Base-by-base conservation (phyloP, 164 flowering plant species). In the Nymphaea colorata region DNA sequence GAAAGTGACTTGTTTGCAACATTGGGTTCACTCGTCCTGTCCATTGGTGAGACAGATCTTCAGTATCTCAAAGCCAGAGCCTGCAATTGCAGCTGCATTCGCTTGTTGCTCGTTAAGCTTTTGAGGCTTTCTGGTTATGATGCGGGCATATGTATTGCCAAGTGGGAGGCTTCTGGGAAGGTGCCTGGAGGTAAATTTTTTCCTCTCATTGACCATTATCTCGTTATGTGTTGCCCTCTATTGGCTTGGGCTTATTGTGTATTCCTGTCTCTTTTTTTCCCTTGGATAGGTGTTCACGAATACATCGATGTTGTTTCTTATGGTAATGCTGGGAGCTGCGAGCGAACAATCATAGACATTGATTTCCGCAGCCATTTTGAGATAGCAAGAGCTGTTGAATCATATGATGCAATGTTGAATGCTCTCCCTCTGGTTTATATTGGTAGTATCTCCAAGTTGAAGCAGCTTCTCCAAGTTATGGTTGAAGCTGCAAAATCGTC, bases 351-450 rank as follows among this genome's bases (percentile, higher is more conserved):
- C 5, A 80, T 93, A 67, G 96, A 93, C 67, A 78, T 90, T 15
- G 96, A 93, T 72, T 93, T 93, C 71, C 78, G 80, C 62, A 93
- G 98, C 79, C 96, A 93, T 74, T 93, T 93, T 75, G 98, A 93
- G 76, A 93, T 93, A 68, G 98, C 98, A 45, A 82, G 98, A 77
- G 92, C 98, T 44, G 88, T 89, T 7, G 80, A 83, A 16, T 88
- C 94, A n/a, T 93, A 93, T 60, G 84, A 87, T 43, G 73, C 78
- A 64, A 76, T 93, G 71, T 69, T 89, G 77, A 83, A 80, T 68
- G 80, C 86, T 42, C 92, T 93, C 64, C 96, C 98, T 0, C 86
- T 82, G 36, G 82, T 85, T 17, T 93, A 79, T 76, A 88, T 89
- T 44, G 98, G 96, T 60, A 77, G 87, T 25, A 66, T 81, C 61